phyloP scores from a whole-genome alignment of 176 grass and related monocot genomes.

The Carex cristatella region DNA sequence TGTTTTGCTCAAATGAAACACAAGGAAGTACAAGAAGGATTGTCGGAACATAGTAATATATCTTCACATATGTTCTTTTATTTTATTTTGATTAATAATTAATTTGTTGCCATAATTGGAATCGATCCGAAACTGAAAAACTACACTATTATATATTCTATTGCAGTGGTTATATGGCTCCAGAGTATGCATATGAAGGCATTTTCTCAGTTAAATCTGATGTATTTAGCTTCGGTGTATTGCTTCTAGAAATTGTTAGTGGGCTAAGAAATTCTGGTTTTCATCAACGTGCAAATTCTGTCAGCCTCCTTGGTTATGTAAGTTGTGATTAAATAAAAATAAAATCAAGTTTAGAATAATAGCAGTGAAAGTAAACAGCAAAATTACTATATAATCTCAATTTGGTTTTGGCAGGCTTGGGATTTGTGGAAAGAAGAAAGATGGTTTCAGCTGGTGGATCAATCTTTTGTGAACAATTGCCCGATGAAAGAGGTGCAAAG shows the following conservation, averaged over 20 bases:
- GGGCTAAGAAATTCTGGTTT: slow-evolving; percentile 34
- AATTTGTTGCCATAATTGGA: neutral
- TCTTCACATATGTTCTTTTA: neutral
- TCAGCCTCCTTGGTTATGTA: slow-evolving; percentile 37
- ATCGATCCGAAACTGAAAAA: neutral
- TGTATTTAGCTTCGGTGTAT: slow-evolving; percentile 42
- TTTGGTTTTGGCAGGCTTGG: neutral
- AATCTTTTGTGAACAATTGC: neutral
- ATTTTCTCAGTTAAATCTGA: slow-evolving; percentile 48
- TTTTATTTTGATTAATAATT: neutral
- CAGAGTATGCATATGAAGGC: slow-evolving; percentile 52
- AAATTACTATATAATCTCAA: neutral
- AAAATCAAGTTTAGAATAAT: neutral
- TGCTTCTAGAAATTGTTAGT: slow-evolving; percentile 45
- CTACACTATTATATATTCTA: neutral
- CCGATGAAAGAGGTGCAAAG: neutral
- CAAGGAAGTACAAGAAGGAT: neutral
- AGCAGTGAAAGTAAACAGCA: neutral
- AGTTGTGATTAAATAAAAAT: slow-evolving; percentile 12
- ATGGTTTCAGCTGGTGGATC: neutral
- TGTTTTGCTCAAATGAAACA: neutral
- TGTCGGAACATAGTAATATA: slow-evolving; percentile 23
- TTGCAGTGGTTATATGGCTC: slow-evolving; percentile 48
- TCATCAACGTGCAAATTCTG: neutral
- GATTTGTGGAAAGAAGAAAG: slow-evolving; percentile 7